These are phyloP conservation scores for Mycena vitilis DNA, from an alignment of 768 basidiomycete species.

Conservation along the genomic window DNA sequence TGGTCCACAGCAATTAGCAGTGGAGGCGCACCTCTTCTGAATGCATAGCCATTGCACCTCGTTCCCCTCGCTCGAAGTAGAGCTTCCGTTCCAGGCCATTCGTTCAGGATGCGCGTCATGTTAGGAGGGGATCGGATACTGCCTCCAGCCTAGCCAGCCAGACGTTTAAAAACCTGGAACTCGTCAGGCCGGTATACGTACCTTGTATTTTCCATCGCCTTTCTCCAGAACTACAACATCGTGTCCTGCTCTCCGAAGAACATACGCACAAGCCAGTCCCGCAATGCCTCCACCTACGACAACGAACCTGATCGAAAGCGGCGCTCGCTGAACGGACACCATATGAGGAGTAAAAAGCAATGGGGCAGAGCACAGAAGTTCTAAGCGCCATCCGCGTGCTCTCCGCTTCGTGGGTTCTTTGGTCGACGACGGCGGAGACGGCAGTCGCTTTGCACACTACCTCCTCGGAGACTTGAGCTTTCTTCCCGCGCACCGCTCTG, in stretches of 20 bases:
- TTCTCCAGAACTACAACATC: conserved; percentile 18
- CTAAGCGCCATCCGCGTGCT: too few species aligned
- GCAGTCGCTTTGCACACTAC: too few species aligned
- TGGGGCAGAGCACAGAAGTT: too few species aligned
- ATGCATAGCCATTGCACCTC: conserved; percentile 23
- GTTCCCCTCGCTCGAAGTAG: conserved; percentile 1
- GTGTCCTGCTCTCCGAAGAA: conserved; percentile 37
- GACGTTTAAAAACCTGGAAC: background rate
- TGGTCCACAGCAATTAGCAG: background rate
- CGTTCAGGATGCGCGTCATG: conserved; percentile 27
- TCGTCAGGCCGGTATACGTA: background rate
- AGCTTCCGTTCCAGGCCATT: conserved; percentile 25
- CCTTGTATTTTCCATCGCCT: background rate
- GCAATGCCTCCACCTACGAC: conserved; percentile 51
- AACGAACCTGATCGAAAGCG: conserved; percentile 43
- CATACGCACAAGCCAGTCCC: conserved; percentile 47
- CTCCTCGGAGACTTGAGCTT: too few species aligned
- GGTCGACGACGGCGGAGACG: too few species aligned
- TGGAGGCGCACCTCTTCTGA: conserved; percentile 4
- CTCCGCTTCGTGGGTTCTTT: too few species aligned
- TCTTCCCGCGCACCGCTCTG: too few species aligned
- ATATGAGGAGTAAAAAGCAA: background rate
- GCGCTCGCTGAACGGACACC: background rate
- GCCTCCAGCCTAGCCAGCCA: conserved; percentile 6
- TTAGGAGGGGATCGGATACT: conserved; percentile 29